Evolutionary conservation across 2,329 filamentous ascomycete species (phyloP), one percentile per base, ranked within the genome.

Genomic region (Penicillium griseofulvum): DNA sequence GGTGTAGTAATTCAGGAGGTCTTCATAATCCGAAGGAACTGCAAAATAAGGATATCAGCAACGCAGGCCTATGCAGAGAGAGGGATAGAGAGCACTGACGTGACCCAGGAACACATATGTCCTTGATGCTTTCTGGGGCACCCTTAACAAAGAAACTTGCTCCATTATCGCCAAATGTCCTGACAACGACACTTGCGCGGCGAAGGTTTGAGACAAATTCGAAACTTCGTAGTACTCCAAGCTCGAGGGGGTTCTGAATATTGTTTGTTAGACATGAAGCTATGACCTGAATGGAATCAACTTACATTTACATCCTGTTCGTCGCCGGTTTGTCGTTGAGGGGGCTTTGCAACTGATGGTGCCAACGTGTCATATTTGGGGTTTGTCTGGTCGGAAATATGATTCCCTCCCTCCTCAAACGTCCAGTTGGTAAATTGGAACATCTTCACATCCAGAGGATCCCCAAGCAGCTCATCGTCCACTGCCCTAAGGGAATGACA

Each of bases 391-490:
- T 81, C 83, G 24, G 80, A 75, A 49, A 82, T 81, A 63, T 92
- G 87, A 43, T 86, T 86, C 2, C 91, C 71, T 19, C 71, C 91
- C 77, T 99, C 94, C 70, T 96, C 89, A 64, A 90, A 99, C 4
- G 85, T 83, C 94, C 94, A 99, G 6, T 84, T 83, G 0, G 94
- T 97, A 64, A 96, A 99, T 61, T 96, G 88, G 70, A 99, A 99
- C 94, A 99, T 99, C 71, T 97, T 97, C 54, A 97, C 81, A 71
- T 99, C 94, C 1, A 99, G 80, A 5, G 95, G 94, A 67, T 99
- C 94, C 1, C 94, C 94, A 33, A 99, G 82, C 38, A 97, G 83
- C 69, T 97, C 91, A 45, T 85, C 88, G 58, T 97, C 92, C 16
- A 99, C 87, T 11, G 88, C 84, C 44, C 92, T 85, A 9, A 99